These are phyloP conservation scores for Arthrobotrys sphaeroides DNA, from an alignment of 2,329 filamentous ascomycete genomes.

Conservation along the genomic window DNA sequence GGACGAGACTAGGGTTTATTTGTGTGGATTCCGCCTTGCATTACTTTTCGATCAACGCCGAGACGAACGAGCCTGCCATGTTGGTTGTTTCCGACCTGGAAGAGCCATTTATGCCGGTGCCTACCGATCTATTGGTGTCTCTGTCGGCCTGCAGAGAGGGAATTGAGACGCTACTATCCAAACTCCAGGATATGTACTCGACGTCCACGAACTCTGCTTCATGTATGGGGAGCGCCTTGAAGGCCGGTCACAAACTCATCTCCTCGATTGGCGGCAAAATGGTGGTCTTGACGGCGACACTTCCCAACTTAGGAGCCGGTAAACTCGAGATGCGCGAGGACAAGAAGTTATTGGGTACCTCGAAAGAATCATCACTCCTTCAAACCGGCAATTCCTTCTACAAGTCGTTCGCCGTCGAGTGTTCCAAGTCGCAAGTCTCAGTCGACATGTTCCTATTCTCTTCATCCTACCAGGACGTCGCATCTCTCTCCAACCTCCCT, in stretches of 20 bases:
- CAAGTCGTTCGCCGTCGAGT: slow-evolving; percentile 98
- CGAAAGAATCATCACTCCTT: slow-evolving; percentile 84
- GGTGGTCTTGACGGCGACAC: slow-evolving; percentile 84
- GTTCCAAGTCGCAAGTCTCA: slow-evolving; percentile 97
- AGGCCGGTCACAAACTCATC: slow-evolving; percentile 94
- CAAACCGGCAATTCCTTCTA: slow-evolving; percentile 97
- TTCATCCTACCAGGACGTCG: slow-evolving; percentile 95
- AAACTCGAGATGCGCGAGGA: slow-evolving; percentile 94
- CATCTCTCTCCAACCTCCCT: slow-evolving; percentile 92
- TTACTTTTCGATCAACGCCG: slow-evolving; percentile 93
- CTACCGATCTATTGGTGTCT: slow-evolving; percentile 88
- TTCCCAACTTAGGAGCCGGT: slow-evolving; percentile 89
- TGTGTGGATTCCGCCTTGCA: slow-evolving; percentile 93
- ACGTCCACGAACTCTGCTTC: slow-evolving; percentile 88
- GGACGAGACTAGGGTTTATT: slow-evolving; percentile 92
- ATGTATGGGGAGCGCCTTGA: slow-evolving; percentile 93
- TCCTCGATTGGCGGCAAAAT: slow-evolving; percentile 94
- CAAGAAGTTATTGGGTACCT: slow-evolving; percentile 93
- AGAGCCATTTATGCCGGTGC: slow-evolving; percentile 94
- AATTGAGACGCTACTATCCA: slow-evolving; percentile 88
- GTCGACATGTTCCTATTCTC: slow-evolving; percentile 99
- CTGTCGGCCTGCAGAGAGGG: slow-evolving; percentile 87
- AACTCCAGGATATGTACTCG: slow-evolving; percentile 95
- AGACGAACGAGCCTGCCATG: slow-evolving; percentile 88
- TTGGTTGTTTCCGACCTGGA: slow-evolving; percentile 93